Base-by-base conservation (phyloP, 2,329 filamentous ascomycete species). In the Colletotrichum nymphaeae region DNA sequence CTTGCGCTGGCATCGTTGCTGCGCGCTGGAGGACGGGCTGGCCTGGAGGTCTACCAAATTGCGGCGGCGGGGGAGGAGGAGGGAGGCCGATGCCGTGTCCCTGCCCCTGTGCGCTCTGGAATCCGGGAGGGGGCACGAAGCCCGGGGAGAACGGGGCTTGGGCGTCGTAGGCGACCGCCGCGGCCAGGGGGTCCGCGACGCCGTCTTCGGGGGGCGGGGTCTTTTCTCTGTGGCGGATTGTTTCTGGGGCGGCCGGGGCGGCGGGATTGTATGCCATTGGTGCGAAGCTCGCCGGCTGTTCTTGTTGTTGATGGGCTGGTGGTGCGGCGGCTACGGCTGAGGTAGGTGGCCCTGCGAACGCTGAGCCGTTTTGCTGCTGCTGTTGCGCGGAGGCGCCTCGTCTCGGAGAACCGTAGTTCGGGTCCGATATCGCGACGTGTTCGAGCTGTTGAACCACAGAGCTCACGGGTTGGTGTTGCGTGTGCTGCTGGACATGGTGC, bases 241-340 rank as follows among this genome's bases (percentile, higher is more conserved):
- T 86, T 80, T 95, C 93, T 0, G 93, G 93, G 0, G 93, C 93
- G 0, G 93, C 88, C 5, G 94, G 94, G 1, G 93, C 93, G 0
- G 94, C 93, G 3, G 94, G 94, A 79, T 95, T 95, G 79, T 95
- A 95, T 2, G 93, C 89, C 84, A 94, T 91, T 0, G 92, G 92
- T 8, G 83, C 86, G 76, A 91, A 92, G 77, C 78, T 86, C 42
- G 84, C 78, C n/a, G 85, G 81, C 71, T 80, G 80, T 35, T 74
- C 75, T 53, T 60, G 73, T 55, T 37, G 72, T 49, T 71, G 42
- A 19, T 49, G 42, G 42, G 42, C 42, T 8, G 6, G 19, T 7
- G 42, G 42, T n/a, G 42, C 42, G 16, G 42, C 19, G 28, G 37
- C 14, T 3, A 80, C 78, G 64, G 81, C 80, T 1, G 83, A 82